A percentile compares a stretch with the other conserved stretches of the same genome.
These are phyloP conservation scores for Vitis hybrid DNA, from an alignment of 177 flowering plant genomes.

Conservation along the genomic window DNA sequence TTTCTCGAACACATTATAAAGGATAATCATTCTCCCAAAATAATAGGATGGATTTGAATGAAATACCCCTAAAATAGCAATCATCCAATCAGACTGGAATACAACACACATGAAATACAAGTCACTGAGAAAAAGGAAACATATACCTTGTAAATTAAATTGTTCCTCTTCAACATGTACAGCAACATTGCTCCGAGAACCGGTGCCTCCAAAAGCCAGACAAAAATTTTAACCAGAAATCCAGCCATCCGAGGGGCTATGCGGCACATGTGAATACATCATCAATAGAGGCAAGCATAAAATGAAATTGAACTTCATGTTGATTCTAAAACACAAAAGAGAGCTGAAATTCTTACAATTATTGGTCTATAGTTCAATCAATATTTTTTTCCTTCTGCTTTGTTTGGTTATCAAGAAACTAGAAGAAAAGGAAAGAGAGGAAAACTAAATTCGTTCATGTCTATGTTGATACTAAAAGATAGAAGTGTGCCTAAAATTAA, in stretches of 20 bases:
- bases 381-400: too few relatives aligned
- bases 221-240: conserved; percentile 57
- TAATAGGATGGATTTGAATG: too few relatives aligned
- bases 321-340: not conserved
- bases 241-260: conserved; percentile 93
- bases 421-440: too few relatives aligned
- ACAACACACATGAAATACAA: not conserved
- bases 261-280: not conserved
- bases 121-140: not conserved
- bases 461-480: too few relatives aligned
- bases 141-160: conserved; percentile 77
- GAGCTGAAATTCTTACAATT: not conserved
- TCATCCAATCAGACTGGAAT: not conserved
- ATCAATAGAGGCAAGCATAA: not conserved
- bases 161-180: conserved; percentile 59
- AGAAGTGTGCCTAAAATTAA: too few relatives aligned
- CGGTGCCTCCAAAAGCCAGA: conserved; percentile 67
- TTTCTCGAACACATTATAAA: too few relatives aligned
- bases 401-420: too few relatives aligned
- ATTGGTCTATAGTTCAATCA: too few relatives aligned
- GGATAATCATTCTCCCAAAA: too few relatives aligned
- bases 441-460: too few relatives aligned
- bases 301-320: not conserved
- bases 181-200: conserved; percentile 51
- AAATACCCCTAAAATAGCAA: not conserved